phyloP scores from a whole-genome alignment of 2,329 filamentous ascomycete species.

The Phaeoacremonium minimum region DNA sequence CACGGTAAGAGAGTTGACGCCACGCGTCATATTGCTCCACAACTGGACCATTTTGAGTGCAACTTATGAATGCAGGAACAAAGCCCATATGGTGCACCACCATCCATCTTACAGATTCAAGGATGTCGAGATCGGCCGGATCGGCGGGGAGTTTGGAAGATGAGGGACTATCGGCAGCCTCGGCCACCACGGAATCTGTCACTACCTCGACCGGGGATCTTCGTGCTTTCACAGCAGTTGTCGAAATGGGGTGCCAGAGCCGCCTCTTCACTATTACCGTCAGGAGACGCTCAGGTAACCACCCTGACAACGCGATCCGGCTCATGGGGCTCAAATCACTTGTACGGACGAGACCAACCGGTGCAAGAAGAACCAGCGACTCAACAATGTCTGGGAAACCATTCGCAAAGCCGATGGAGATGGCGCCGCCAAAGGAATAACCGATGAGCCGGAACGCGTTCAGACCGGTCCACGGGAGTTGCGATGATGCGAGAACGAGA shows the following conservation, averaged over 20 bases:
- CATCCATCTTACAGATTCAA: conserved; percentile 54
- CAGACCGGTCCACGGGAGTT: conserved; percentile 49
- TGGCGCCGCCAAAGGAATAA: conserved; percentile 76
- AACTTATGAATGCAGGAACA: conserved; percentile 55
- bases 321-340: conserved; percentile 50
- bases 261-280: conserved; percentile 41
- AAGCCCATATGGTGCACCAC: conserved; percentile 52
- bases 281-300: conserved; percentile 49
- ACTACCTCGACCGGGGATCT: conserved; percentile 12
- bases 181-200: conserved; percentile 20
- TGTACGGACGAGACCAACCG: conserved; percentile 61
- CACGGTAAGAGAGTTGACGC: conserved; percentile 34
- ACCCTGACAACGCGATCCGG: conserved; percentile 48
- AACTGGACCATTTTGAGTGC: conserved; percentile 49
- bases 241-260: conserved; percentile 48
- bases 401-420: conserved; percentile 65
- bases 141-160: conserved; percentile 34
- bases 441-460: conserved; percentile 75
- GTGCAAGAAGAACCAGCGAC: conserved; percentile 62
- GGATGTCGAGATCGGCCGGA: too few species aligned
- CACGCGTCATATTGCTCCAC: conserved; percentile 48
- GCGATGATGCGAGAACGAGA: conserved; percentile 58
- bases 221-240: conserved; percentile 23
- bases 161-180: conserved; percentile 20
- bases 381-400: conserved; percentile 63